Base-by-base conservation (phyloP, 306 rosid species). In the Prosopis cineraria region DNA sequence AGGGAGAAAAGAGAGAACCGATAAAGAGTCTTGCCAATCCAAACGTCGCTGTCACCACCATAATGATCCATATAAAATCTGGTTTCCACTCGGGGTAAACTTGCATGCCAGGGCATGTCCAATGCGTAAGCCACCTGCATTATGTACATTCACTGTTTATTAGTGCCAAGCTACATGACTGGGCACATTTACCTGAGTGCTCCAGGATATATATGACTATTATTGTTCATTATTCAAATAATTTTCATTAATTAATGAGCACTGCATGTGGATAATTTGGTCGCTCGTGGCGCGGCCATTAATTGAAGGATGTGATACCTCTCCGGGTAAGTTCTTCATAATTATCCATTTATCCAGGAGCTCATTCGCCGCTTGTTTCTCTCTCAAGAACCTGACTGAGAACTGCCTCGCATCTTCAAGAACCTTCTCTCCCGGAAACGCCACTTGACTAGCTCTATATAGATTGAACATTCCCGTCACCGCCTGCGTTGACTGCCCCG, bases 21-120 rank as follows among this genome's bases (percentile, higher is more conserved):
- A 73, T 95, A 95, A 14, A 95, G 97, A 34, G 98, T 91, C 86
- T 95, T 95, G 53, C 98, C 98, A n/a, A 95, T 95, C 98, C 98
- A 95, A 0, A 92, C 87, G 47, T 95, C 98, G 77, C 58, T 71
- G 7, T 83, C 84, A 16, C 89, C 98, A 13, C 98, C 98, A 47
- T 95, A 95, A 37, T 95, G 98, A 59, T 92, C 85, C 2, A 95
- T 83, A 77, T 87, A 95, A 53, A 89, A 82, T 85, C 94, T 88
- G 11, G 98, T 81, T 86, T 95, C 98, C 3, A 95, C 76, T 16
- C 98, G 87, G 72, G 90, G 87, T 19, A 95, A 80, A 68, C 83
- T 92, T 22, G 98, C 97, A 72, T 91, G 80, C 92, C 92, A 92
- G 33, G 98, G 98, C 67, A 95, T 82, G 14, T 95, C 91, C 20